Conservation (phyloP, 176 grass and related monocot genomes). For the Musa itinerans region DNA sequence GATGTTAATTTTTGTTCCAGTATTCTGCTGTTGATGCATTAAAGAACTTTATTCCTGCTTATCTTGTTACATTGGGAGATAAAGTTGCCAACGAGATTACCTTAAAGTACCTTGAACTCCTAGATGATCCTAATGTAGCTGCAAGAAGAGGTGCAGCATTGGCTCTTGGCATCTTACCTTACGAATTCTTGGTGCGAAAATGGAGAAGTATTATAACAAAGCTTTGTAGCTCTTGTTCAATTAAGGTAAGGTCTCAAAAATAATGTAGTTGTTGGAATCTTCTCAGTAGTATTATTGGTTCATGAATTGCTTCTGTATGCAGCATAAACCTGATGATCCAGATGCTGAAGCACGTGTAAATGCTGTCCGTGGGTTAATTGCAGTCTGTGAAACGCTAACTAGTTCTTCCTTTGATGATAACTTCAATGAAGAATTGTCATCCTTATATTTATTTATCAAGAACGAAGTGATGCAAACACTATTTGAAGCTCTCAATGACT, state of each 20-base stretch:
- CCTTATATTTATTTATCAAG: conserved; percentile 65
- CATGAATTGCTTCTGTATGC: conserved; percentile 22
- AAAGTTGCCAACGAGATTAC: conserved; percentile 42
- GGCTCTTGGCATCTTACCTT: conserved; percentile 83
- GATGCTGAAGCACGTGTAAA: conserved; percentile 94
- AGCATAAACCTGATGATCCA: conserved; percentile 89
- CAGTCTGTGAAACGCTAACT: conserved; percentile 70
- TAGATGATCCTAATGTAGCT: conserved; percentile 89
- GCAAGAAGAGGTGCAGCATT: conserved; percentile 86
- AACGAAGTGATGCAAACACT: conserved; percentile 52
- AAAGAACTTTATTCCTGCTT: conserved; percentile 76
- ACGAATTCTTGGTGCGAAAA: conserved; percentile 58
- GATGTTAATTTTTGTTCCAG: conserved; percentile 33
- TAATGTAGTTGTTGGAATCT: not conserved
- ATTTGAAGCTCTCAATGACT: conserved; percentile 89
- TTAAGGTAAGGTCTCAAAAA: conserved; percentile 43
- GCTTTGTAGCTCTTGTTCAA: conserved; percentile 79
- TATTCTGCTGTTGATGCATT: conserved; percentile 64
- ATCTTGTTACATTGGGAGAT: conserved; percentile 68
- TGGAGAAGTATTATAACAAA: conserved; percentile 67
- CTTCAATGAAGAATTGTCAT: conserved; percentile 19
- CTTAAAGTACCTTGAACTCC: conserved; percentile 57
- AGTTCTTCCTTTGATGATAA: conserved; percentile 33
- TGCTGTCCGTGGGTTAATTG: conserved; percentile 68
- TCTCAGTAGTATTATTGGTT: not conserved